Evolutionary conservation across 2,329 filamentous ascomycete genomes (phyloP), one percentile per base, ranked within the genome.

Genomic region (Mollisiaceae sp.): DNA sequence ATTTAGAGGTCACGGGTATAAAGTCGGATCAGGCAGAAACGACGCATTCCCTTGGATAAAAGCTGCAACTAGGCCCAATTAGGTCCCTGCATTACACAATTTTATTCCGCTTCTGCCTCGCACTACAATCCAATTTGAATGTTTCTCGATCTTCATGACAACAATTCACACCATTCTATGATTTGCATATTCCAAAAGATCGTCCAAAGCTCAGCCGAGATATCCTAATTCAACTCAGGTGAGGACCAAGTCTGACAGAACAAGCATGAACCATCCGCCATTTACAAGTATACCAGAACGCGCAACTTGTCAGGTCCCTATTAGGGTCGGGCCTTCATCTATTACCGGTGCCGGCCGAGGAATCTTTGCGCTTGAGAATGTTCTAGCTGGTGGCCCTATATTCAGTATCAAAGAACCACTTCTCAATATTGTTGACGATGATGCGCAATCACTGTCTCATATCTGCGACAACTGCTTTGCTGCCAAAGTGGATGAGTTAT

Each of bases 381-480:
- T 54, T 12, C 12, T 24, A 35, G 50, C 50, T 35, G 50, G 50
- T 12, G 50, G 50, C 11, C 24, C 50, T 32, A 54, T 54, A 14
- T 54, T 54, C 50, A 54, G 50, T n/a, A 54, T 54, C 24, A 27
- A 32, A 18, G 50, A 61, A 35, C 35, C 59, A 14, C 45, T 61
- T 41, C 59, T 61, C 20, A 54, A 39, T 27, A 55, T 61, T 14
- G 32, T 61, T n/a, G 59, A 61, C 24, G 45, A 61, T 41, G 59
- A 61, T 15, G 45, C 14, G 22, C 50, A 61, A 9, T 27, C 45
- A 4, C 20, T 61, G 0, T 39, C 20, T 15, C 52, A 41, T n/a
- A 61, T 35, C 18, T 61, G 35, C 35, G 59, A 61, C 18, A 55
- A 61, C 27, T 61, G 59, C 20, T 36, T 61, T 50, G 59, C 52